Evolutionary conservation across 2,329 filamentous ascomycete genomes (phyloP), one percentile per base, ranked within the genome.

Genomic region (Aspergillus terreus): DNA sequence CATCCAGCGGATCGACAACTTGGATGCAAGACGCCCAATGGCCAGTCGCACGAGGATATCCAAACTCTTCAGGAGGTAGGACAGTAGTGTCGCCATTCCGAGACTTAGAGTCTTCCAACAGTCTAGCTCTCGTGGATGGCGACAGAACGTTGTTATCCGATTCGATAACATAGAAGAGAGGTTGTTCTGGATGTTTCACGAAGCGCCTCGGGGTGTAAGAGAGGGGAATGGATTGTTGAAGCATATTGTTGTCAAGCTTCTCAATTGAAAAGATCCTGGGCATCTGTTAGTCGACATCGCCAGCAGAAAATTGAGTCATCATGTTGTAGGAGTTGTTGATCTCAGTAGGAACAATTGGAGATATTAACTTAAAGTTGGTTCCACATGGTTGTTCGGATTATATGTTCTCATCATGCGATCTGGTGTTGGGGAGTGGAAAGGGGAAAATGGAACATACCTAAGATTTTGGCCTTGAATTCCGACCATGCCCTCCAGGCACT

Each of bases 291-390:
- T 40, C 25, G 49, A 42, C 19, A 19, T 36, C 14, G 14, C 12
- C 30, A 47, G 49, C 10, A 30, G 30, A 6, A 7, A 21, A 32
- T 30, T 32, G 6, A 19, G 43, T 9, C 17, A 38, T 44, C 44
- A 38, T 33, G 11, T 33, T 17, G 42, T 23, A 42, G 21, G 48
- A 21, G 12, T 4, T 23, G 30, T 57, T 55, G 63, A 65, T 75
- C 70, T 95, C 91, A 95, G 91, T 85, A 95, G 90, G 90, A 95
- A 95, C 91, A 95, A 95, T 95, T 95, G 90, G 85, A 79, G 66
- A 66, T 65, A 72, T 70, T 69, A 71, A 74, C 56, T 63, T 71
- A 69, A 65, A 62, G 64, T 60, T 71, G 73, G 66, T 61, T 78
- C 79, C 77, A 74, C 71, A 77, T 68, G 47, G 47, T 58, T 44